Conservation (phyloP, 176 grass and related monocot species). For the Hyparrhenia diplandra region DNA sequence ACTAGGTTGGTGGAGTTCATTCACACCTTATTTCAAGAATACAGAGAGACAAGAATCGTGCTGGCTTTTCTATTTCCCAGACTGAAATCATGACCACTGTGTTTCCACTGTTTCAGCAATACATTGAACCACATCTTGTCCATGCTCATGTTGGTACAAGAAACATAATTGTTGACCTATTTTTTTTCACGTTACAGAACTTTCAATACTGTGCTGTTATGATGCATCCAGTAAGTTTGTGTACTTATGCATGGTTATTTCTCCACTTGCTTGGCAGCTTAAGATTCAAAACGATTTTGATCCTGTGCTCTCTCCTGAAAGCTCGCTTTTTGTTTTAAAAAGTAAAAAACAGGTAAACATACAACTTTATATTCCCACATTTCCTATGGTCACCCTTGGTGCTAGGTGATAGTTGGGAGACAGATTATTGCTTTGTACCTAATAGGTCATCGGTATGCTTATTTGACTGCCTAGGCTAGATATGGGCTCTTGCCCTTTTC, state of each 20-base stretch:
- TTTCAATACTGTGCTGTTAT: not conserved
- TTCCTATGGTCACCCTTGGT: not conserved
- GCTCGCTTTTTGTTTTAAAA: constrained; percentile 95
- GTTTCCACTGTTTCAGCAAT: constrained; percentile 93
- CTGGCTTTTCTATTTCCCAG: constrained; percentile 78
- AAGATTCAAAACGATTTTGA: constrained; percentile 99
- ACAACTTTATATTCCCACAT: constrained; percentile 9
- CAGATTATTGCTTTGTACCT: not conserved
- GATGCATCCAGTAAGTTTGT: constrained; percentile 11
- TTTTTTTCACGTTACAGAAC: not conserved
- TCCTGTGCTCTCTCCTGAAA: constrained; percentile 97
- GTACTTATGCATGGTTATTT: constrained; percentile 29
- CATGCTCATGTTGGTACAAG: constrained; percentile 99
- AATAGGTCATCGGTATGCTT: not conserved
- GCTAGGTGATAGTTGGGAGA: not conserved
- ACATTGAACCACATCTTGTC: constrained; percentile 99
- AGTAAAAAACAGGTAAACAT: constrained; percentile 75
- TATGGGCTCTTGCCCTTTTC: no score
- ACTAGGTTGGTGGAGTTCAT: constrained; percentile 95
- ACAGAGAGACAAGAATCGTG: constrained; percentile 92
- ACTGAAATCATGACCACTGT: constrained; percentile 97
- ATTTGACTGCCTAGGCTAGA: not conserved
- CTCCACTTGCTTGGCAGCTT: constrained; percentile 52
- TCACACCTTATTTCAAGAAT: constrained; percentile 97
- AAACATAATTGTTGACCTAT: constrained; percentile 41